Evolutionary conservation across 345 rosid species (phyloP).

Genomic region (Citrus reticulata): DNA sequence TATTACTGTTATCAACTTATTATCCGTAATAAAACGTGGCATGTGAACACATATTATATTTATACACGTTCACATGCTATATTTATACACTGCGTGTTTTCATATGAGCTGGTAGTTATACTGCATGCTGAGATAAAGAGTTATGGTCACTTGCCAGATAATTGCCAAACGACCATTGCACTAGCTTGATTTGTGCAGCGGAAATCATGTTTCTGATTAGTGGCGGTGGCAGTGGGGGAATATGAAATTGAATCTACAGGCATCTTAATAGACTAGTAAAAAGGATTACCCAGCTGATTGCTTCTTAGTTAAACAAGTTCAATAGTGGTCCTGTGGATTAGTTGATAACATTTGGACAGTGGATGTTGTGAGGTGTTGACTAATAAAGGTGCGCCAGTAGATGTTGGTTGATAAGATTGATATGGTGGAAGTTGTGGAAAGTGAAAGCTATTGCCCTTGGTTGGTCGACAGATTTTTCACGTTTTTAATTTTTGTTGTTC

Average conservation of each 20-base stretch:
- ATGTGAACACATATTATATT: background rate
- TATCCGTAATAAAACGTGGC: background rate
- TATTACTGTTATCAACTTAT: background rate
- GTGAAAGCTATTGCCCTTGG: background rate
- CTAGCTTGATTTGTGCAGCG: constrained; percentile 5
- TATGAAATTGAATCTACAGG: background rate
- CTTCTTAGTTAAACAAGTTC: background rate
- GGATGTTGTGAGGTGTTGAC: background rate
- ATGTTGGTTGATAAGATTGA: background rate
- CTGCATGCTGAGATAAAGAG: background rate
- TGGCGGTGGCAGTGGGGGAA: background rate
- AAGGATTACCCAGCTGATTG: background rate
- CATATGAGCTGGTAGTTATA: background rate
- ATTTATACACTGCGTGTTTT: background rate
- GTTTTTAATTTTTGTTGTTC: too few relatives aligned
- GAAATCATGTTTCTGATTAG: background rate
- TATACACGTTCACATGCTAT: background rate
- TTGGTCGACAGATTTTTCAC: background rate
- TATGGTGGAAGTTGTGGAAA: background rate
- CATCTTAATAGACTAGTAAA: background rate
- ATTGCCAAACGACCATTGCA: background rate
- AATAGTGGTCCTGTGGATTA: background rate
- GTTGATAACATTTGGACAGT: background rate
- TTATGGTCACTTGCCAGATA: background rate
- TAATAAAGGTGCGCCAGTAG: background rate